These are phyloP conservation scores for Quercus agrifolia DNA, from an alignment of 306 rosid genomes.

Conservation along the genomic window DNA sequence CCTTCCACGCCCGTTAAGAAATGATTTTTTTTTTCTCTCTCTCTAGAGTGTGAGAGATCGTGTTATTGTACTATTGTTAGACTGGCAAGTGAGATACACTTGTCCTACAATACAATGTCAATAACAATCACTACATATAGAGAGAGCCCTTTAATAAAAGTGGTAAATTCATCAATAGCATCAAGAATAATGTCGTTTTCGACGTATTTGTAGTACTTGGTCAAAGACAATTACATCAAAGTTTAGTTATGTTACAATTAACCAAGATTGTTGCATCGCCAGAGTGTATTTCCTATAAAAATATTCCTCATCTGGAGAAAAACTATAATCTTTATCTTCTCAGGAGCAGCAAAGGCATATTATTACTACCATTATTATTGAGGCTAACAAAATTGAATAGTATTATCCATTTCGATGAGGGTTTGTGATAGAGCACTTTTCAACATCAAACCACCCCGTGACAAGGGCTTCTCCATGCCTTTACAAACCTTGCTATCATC, in stretches of 20 bases:
- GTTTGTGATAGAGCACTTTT: neutral
- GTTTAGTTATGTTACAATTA: neutral
- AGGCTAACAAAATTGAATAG: conserved; percentile 31
- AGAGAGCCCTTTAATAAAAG: neutral
- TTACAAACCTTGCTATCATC: neutral
- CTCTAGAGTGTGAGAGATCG: too few species aligned
- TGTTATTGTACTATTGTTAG: neutral
- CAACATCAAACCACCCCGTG: neutral
- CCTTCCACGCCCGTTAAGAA: too few species aligned
- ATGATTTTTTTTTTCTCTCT: too few species aligned
- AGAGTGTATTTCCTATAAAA: neutral
- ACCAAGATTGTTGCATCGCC: neutral
- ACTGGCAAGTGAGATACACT: neutral
- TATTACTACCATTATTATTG: neutral
- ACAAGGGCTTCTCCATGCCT: neutral
- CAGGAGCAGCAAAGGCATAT: conserved; percentile 2
- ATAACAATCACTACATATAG: neutral
- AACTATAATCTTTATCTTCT: neutral
- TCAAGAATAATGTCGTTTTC: neutral
- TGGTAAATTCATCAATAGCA: neutral
- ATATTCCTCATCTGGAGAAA: neutral
- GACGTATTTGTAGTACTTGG: neutral
- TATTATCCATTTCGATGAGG: neutral
- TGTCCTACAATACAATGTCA: neutral
- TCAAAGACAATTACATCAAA: neutral